phyloP scores from a whole-genome alignment of 306 rosid genomes.

The Acacia melanoxylon region DNA sequence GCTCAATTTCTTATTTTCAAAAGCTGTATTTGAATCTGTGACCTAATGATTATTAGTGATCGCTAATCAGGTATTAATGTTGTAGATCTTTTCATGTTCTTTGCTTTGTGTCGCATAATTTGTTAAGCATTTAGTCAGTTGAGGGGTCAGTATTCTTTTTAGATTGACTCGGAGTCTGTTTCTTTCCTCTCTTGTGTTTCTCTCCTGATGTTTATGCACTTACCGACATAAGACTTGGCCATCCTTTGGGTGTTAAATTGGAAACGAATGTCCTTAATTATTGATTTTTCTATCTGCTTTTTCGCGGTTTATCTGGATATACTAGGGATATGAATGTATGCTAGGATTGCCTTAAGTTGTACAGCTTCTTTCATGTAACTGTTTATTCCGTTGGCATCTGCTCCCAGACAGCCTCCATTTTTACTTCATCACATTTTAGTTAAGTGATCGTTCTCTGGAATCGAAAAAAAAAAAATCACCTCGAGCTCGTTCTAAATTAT shows the following conservation, averaged over 20 bases:
- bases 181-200: neutral
- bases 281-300: neutral
- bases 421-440: neutral
- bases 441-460: neutral
- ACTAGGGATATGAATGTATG: neutral
- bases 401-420: neutral
- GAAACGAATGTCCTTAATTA: neutral
- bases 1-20: neutral
- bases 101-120: neutral
- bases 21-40: neutral
- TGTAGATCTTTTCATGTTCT: neutral
- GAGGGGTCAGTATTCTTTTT: neutral
- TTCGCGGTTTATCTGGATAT: neutral
- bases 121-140: neutral
- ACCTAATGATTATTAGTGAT: slow-evolving; percentile 2
- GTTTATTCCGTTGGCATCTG: neutral
- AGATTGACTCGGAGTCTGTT: neutral
- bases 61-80: neutral
- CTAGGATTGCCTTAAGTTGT: neutral
- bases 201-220: neutral
- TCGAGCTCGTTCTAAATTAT: neutral
- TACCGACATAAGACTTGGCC: neutral
- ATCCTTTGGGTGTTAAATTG: neutral
- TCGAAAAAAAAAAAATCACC: neutral
- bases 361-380: neutral